Conservation (phyloP, 2,329 filamentous ascomycete species). For the Epicoccum sorghinum region DNA sequence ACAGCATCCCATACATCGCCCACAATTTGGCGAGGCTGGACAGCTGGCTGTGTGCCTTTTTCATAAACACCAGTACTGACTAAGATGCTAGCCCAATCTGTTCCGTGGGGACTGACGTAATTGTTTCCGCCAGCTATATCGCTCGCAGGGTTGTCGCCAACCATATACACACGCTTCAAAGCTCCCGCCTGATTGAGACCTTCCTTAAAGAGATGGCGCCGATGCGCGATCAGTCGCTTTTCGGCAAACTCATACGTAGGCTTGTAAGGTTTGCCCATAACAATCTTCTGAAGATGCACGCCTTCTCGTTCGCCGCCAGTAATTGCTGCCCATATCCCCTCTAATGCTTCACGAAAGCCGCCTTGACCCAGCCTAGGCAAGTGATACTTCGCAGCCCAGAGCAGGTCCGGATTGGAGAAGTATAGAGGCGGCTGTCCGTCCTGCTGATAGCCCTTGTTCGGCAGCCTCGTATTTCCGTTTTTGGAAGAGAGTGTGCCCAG, state of each 20-base stretch:
- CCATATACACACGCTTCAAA: constrained; percentile 86
- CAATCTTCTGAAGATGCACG: constrained; percentile 63
- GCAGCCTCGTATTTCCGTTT: constrained; percentile 69
- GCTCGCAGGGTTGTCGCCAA: constrained; percentile 76
- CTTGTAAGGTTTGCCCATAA: constrained; percentile 82
- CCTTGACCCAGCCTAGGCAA: constrained; percentile 90
- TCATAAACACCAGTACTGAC: constrained; percentile 81
- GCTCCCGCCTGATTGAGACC: constrained; percentile 43
- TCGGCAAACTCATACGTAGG: constrained; percentile 87
- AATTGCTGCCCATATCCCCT: constrained; percentile 77
- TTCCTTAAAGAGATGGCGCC: constrained; percentile 55
- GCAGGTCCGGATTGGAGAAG: constrained; percentile 88
- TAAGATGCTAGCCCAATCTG: constrained; percentile 78
- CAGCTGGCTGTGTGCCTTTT: constrained; percentile 60
- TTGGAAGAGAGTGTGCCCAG: constrained; percentile 78
- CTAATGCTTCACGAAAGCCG: constrained; percentile 81
- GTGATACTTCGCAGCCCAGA: constrained; percentile 86
- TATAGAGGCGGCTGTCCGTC: constrained; percentile 81
- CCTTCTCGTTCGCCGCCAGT: constrained; percentile 65
- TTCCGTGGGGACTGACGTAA: constrained; percentile 69
- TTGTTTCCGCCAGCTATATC: constrained; percentile 88
- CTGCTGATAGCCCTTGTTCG: constrained; percentile 79
- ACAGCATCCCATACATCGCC: constrained; percentile 80
- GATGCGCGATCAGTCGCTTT: constrained; percentile 68
- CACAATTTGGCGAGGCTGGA: constrained; percentile 69